phyloP scores from a whole-genome alignment of 345 rosid species.

The Hibiscus syriacus region DNA sequence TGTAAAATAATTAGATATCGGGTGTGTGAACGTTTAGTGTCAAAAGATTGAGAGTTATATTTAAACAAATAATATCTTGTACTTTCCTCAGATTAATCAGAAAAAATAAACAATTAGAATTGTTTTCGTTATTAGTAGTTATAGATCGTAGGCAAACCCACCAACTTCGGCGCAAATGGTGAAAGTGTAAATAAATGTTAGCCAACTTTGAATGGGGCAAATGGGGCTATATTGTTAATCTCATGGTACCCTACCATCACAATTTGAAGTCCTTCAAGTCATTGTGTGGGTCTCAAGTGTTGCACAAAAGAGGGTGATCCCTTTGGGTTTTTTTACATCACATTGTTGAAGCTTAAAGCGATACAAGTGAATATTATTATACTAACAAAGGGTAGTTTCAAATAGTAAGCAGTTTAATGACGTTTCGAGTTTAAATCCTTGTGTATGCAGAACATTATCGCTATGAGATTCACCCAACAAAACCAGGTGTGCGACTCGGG shows the following conservation, averaged over 20 bases:
- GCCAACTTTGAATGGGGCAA: neutral
- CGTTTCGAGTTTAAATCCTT: too few species aligned
- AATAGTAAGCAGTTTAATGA: too few species aligned
- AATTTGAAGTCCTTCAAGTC: conserved; percentile 2
- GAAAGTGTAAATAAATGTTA: neutral
- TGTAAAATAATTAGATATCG: too few species aligned
- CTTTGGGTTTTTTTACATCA: neutral
- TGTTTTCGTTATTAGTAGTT: neutral
- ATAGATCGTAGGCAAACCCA: neutral
- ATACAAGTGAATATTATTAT: neutral
- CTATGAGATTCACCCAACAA: too few species aligned
- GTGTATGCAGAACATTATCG: too few species aligned
- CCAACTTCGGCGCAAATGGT: neutral
- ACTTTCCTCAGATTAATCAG: too few species aligned
- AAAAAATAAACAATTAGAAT: too few species aligned
- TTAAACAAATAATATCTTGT: too few species aligned
- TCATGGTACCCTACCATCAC: neutral
- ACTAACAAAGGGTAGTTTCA: too few species aligned
- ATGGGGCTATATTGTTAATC: neutral
- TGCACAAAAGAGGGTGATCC: neutral
- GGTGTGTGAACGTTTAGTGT: too few species aligned
- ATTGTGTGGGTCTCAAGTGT: neutral
- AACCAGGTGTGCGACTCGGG: too few species aligned
- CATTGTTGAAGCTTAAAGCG: neutral
- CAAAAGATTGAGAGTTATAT: too few species aligned